Evolutionary conservation across 2,329 filamentous ascomycete species (phyloP), one percentile per base, ranked within the genome.

Genomic region (Dryadomyces quercus-mongolicae): DNA sequence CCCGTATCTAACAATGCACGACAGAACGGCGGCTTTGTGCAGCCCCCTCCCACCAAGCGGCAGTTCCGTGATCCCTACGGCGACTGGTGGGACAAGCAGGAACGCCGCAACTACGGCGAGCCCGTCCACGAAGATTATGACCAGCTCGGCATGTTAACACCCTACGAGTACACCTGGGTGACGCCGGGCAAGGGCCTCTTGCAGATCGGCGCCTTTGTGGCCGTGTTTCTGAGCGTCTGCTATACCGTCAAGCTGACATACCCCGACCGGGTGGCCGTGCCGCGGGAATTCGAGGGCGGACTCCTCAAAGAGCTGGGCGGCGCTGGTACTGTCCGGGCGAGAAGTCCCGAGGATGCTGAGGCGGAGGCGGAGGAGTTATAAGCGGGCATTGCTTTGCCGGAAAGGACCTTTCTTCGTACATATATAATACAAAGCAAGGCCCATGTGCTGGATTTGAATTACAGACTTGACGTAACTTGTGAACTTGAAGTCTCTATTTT

Each of bases 41-140:
- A 91, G 72, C 86, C 88, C 56, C 81, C 83, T 15, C 72, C 77
- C 54, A 74, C 92, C 71, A 96, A 95, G 78, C 86, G 92, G 62
- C 85, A 90, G 70, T 87, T 89, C 74, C 88, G 93, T 68, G 93
- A 97, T 70, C 93, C 94, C 40, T 81, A 97, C 68, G 92, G 72
- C 66, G 84, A 88, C 67, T 98, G 90, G 89, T 97, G 90, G 88
- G 92, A 98, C 72, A 86, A 90, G 70, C 93, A 98, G 74, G 93
- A 97, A 71, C 85, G 91, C 68, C 83, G 93, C 65, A 97, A 98
- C 78, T 97, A 88, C 68, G 91, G 91, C 70, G 94, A 98, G 71
- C 88, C 92, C 71, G 82, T 95, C 52, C 92, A 98, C 70, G 94
- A 98, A 71, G 93, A 98, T 70, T 86, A 96, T 70, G 94, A 98